A percentile compares a stretch with the other conserved stretches of the same genome.
Conservation (phyloP, 2,329 filamentous ascomycete species). For the Tolypocladium sp. region DNA sequence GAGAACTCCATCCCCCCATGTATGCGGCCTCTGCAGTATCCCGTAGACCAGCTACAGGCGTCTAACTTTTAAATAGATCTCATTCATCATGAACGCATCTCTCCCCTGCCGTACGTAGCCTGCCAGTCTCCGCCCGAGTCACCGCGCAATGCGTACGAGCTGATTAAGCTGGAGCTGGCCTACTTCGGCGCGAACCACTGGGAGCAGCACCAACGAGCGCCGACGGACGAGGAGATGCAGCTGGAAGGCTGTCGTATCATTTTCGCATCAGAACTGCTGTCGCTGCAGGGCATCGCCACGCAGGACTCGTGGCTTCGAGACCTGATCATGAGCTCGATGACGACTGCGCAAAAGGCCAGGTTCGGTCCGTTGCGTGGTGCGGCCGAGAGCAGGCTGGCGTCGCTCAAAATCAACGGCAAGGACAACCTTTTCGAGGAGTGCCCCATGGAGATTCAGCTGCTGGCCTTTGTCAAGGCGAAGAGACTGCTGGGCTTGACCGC, state of each 20-base stretch:
- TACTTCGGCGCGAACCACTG: conserved; percentile 38
- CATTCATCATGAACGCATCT: conserved; percentile 53
- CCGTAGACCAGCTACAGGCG: conserved; percentile 24
- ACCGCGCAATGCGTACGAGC: conserved; percentile 50
- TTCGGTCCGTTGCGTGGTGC: conserved; percentile 37
- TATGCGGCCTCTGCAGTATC: conserved; percentile 34
- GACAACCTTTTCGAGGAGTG: conserved; percentile 47
- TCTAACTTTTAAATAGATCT: conserved; percentile 45
- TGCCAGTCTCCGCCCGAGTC: conserved; percentile 32
- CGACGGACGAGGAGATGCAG: conserved; percentile 44
- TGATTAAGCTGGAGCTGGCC: conserved; percentile 48
- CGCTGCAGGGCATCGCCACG: conserved; percentile 26
- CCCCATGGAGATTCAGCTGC: conserved; percentile 44
- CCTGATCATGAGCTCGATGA: conserved; percentile 41
- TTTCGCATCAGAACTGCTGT: conserved; percentile 41
- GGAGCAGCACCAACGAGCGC: conserved; percentile 28
- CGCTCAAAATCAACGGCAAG: conserved; percentile 48
- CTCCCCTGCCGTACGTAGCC: conserved; percentile 44
- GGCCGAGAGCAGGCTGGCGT: conserved; percentile 36
- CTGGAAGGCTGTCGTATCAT: conserved; percentile 52
- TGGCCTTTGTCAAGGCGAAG: conserved; percentile 42
- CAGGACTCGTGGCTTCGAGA: conserved; percentile 48
- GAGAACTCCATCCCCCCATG: conserved; percentile 60
- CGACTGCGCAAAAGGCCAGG: conserved; percentile 31
- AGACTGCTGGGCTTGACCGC: conserved; percentile 47